These are phyloP conservation scores for Penicillium soppii DNA, from an alignment of 495 filamentous ascomycete genomes.

Conservation along the genomic window DNA sequence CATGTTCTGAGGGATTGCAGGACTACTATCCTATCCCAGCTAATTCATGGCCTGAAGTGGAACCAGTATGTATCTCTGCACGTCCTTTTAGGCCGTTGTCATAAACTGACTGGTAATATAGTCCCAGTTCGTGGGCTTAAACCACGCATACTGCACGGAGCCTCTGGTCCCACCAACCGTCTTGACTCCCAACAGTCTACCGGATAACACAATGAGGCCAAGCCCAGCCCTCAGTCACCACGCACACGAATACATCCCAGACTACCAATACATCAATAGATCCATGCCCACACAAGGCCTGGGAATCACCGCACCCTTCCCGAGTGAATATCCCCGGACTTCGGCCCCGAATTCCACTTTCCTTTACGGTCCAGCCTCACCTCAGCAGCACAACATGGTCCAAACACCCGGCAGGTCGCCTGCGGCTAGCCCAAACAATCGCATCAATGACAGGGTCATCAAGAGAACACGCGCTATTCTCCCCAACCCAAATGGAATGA, in stretches of 20 bases:
- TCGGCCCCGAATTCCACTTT: slow-evolving; percentile 24
- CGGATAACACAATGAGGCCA: slow-evolving; percentile 36
- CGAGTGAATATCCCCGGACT: slow-evolving; percentile 31
- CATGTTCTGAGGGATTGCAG: slow-evolving; percentile 28
- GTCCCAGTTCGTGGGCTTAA: slow-evolving; percentile 28
- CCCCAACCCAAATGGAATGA: slow-evolving; percentile 40
- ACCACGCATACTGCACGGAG: slow-evolving; percentile 34
- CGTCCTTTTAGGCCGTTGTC: not conserved
- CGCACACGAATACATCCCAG: slow-evolving; percentile 30
- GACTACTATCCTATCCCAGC: slow-evolving; percentile 30
- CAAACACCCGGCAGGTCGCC: slow-evolving; percentile 29
- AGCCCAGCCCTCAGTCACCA: slow-evolving; percentile 43
- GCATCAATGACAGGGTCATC: slow-evolving; percentile 31
- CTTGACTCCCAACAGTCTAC: slow-evolving; percentile 42
- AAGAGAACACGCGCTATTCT: slow-evolving; percentile 45
- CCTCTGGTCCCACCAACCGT: slow-evolving; percentile 29
- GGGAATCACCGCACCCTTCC: slow-evolving; percentile 40
- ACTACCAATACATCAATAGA: slow-evolving; percentile 38
- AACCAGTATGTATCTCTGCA: slow-evolving; percentile 30
- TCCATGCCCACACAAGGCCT: slow-evolving; percentile 33
- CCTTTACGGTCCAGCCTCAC: slow-evolving; percentile 17
- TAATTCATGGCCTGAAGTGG: slow-evolving; percentile 33
- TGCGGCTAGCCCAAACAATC: slow-evolving; percentile 17
- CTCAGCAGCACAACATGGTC: slow-evolving; percentile 14
- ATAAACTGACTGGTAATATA: slow-evolving; percentile 13